Conservation (phyloP, 2,329 filamentous ascomycete species). For the Hypoxylon sp. region DNA sequence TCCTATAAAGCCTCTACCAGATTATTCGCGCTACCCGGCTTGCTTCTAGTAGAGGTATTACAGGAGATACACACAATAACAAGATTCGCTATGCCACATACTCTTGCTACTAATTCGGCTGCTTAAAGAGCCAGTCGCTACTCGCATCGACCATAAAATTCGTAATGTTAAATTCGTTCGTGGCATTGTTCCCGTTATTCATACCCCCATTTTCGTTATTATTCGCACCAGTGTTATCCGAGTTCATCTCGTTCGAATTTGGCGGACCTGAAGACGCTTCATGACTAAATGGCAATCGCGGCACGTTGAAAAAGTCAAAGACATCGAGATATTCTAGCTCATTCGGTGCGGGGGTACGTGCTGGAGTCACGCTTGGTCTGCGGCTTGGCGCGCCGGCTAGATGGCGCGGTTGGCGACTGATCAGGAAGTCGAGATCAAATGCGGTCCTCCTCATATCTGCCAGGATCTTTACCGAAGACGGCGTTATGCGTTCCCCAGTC, state of each 20-base stretch:
- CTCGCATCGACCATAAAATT: constrained; percentile 83
- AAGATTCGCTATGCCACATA: constrained; percentile 11
- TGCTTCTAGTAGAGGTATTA: constrained; percentile 13
- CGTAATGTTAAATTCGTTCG: constrained; percentile 81
- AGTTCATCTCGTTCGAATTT: constrained; percentile 38
- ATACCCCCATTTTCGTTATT: constrained; percentile 39
- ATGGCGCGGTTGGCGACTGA: constrained; percentile 81
- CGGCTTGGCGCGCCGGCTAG: constrained; percentile 59
- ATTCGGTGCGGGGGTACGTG: constrained; percentile 80
- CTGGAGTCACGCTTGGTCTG: constrained; percentile 69
- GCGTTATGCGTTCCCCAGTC: constrained; percentile 80
- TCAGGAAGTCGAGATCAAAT: constrained; percentile 91
- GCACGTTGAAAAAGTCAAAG: constrained; percentile 95
- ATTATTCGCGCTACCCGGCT: constrained; percentile 1
- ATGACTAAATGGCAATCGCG: constrained; percentile 72
- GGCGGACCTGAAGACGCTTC: constrained; percentile 52
- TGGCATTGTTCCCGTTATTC: constrained; percentile 49
- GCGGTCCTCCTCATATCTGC: constrained; percentile 93
- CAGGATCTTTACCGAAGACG: constrained; percentile 86
- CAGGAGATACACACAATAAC: constrained; percentile 14
- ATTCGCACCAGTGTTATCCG: constrained; percentile 28
- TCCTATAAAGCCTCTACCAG: neutral
- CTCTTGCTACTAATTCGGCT: constrained; percentile 46
- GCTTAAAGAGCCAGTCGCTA: constrained; percentile 81
- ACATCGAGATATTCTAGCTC: constrained; percentile 93